phyloP scores from a whole-genome alignment of 179 eudicot genomes.

The Silene vulgaris region DNA sequence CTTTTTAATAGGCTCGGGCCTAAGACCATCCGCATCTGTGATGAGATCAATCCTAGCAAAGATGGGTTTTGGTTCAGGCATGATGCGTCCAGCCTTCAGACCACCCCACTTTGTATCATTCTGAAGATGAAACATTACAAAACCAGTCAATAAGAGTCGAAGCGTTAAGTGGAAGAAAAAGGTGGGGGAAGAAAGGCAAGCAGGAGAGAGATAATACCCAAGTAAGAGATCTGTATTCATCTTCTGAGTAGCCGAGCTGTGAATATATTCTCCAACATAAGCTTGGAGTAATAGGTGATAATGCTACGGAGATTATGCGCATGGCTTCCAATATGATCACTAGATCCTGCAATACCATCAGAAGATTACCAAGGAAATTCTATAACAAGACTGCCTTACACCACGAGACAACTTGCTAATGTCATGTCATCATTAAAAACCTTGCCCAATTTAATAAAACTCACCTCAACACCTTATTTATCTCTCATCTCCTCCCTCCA shows the following conservation, averaged over 20 bases:
- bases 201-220: constrained; percentile 57
- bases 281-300: constrained; percentile 75
- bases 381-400: too few relatives aligned
- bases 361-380: background rate
- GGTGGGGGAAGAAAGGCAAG: background rate
- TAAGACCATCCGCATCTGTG: constrained; percentile 34
- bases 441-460: too few relatives aligned
- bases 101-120: constrained; percentile 89
- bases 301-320: constrained; percentile 84
- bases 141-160: constrained; percentile 4
- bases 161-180: background rate
- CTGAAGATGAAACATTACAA: constrained; percentile 34
- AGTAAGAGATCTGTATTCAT: constrained; percentile 56
- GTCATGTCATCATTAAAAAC: too few relatives aligned
- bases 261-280: constrained; percentile 69
- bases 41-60: constrained; percentile 74
- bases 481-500: too few relatives aligned
- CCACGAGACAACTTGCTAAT: too few relatives aligned
- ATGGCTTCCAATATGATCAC: constrained; percentile 83
- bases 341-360: constrained; percentile 54
- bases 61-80: constrained; percentile 74
- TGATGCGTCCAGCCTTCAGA: constrained; percentile 72
- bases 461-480: too few relatives aligned
- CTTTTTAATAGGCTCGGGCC: constrained; percentile 37
- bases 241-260: constrained; percentile 87